phyloP scores from a whole-genome alignment of 208 protist genomes.

The Leptomonas pyrrhocoris region DNA sequence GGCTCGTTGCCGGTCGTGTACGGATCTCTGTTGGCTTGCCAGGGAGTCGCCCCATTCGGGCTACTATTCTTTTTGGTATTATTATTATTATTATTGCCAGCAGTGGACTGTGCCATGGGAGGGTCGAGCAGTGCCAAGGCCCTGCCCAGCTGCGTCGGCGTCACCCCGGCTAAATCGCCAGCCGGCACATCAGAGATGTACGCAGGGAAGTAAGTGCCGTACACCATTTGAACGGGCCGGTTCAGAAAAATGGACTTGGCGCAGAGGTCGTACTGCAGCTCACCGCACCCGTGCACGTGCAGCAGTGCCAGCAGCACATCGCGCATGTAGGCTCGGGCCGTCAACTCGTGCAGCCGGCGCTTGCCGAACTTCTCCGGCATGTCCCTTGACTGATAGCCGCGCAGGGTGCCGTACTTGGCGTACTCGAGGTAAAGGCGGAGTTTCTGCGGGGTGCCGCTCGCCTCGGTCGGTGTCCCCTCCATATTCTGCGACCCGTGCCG shows the following conservation, averaged over 20 bases:
- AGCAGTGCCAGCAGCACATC: constrained; percentile 82
- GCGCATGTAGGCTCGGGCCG: constrained; percentile 68
- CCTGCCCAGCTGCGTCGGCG: constrained; percentile 35
- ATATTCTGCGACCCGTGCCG: background rate
- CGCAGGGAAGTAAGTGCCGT: constrained; percentile 69
- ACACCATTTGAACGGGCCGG: constrained; percentile 50
- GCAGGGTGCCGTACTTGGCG: constrained; percentile 64
- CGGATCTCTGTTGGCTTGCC: background rate
- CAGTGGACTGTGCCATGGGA: constrained; percentile 21
- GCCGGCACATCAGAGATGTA: constrained; percentile 79
- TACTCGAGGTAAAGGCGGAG: constrained; percentile 79
- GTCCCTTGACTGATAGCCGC: constrained; percentile 46
- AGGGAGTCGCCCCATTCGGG: background rate
- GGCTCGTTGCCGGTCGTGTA: constrained; percentile 15
- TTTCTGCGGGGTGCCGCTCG: constrained; percentile 13
- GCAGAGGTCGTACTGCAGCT: constrained; percentile 78
- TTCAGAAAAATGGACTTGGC: constrained; percentile 68
- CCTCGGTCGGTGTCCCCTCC: background rate
- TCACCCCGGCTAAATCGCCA: constrained; percentile 43
- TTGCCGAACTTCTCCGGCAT: constrained; percentile 57
- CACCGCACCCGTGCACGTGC: constrained; percentile 72
- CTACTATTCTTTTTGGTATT: constrained; percentile 3
- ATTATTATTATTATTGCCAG: background rate
- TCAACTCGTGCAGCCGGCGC: constrained; percentile 74
- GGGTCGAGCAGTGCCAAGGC: constrained; percentile 42